Evolutionary conservation across 164 flowering plant species (phyloP).

Genomic region (Magnolia officinalis): DNA sequence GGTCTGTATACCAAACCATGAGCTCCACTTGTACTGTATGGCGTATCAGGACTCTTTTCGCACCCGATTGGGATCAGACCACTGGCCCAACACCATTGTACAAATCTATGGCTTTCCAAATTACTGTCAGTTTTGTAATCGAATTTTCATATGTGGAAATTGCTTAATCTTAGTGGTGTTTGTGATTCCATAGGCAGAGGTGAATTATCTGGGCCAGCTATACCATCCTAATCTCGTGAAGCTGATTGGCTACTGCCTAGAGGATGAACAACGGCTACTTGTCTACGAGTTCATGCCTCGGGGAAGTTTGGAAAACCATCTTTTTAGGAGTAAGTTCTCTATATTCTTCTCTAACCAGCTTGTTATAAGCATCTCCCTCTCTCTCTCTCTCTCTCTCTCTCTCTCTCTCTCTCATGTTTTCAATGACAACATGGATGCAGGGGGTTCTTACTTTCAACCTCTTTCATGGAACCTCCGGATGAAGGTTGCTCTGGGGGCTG

Average conservation of each 20-base stretch:
- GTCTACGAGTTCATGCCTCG: conserved; percentile 83
- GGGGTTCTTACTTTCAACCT: conserved; percentile 31
- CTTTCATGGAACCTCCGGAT: conserved; percentile 35
- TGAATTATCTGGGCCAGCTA: conserved; percentile 70
- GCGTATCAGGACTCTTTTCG: not conserved
- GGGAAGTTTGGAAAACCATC: conserved; percentile 84
- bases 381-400: not conserved
- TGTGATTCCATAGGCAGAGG: conserved; percentile 54
- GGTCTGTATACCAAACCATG: not conserved
- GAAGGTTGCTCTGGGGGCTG: conserved; percentile 40
- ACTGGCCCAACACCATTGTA: not conserved
- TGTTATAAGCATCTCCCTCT: not conserved
- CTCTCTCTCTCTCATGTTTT: not conserved
- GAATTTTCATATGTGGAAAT: not conserved
- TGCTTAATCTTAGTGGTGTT: not conserved
- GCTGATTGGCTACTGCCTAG: conserved; percentile 72
- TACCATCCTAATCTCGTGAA: conserved; percentile 79
- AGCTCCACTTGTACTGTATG: not conserved
- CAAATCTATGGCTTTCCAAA: not conserved
- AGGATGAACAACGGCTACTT: conserved; percentile 74
- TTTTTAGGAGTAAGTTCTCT: conserved; percentile 64
- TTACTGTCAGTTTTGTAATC: not conserved
- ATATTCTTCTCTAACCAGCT: not conserved
- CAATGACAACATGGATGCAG: conserved; percentile 3
- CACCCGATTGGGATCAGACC: not conserved